Percentiles rank a stretch among this genome's conserved stretches.
Evolutionary conservation across 2,329 filamentous ascomycete species (phyloP).

Genomic region (Scedosporium aurantiacum): DNA sequence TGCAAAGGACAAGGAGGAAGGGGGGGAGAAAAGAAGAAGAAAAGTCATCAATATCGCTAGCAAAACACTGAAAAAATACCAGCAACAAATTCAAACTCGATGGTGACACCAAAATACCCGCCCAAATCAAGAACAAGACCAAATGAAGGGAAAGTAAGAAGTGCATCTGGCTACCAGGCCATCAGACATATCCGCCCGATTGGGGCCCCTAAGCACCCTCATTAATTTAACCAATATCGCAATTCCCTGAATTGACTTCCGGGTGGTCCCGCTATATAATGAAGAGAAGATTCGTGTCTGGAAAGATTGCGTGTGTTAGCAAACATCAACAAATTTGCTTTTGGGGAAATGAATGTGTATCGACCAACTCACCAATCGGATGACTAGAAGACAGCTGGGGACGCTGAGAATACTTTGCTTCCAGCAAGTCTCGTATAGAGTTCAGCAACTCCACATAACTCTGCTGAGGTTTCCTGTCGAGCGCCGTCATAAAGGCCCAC

Average conservation of each 20-base stretch:
- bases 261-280: constrained; percentile 39
- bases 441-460: constrained; percentile 85
- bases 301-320: constrained; percentile 5
- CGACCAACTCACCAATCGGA: constrained; percentile 61
- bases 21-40: too few species aligned
- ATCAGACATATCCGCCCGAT: neutral
- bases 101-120: too few species aligned
- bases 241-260: neutral
- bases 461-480: constrained; percentile 82
- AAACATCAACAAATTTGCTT: constrained; percentile 20
- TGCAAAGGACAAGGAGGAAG: too few species aligned
- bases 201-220: too few species aligned
- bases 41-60: too few species aligned
- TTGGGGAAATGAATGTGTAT: neutral
- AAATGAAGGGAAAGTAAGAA: too few species aligned
- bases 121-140: too few species aligned
- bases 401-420: constrained; percentile 74
- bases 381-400: constrained; percentile 87
- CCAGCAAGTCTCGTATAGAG: constrained; percentile 74
- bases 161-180: too few species aligned
- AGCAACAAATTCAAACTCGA: too few species aligned
- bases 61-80: too few species aligned
- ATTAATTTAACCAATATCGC: neutral
- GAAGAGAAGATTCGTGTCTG: constrained; percentile 53
- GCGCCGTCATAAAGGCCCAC: constrained; percentile 75